Evolutionary conservation across 129 eudicot genomes (phyloP).

Genomic region (Artemisia annua): DNA sequence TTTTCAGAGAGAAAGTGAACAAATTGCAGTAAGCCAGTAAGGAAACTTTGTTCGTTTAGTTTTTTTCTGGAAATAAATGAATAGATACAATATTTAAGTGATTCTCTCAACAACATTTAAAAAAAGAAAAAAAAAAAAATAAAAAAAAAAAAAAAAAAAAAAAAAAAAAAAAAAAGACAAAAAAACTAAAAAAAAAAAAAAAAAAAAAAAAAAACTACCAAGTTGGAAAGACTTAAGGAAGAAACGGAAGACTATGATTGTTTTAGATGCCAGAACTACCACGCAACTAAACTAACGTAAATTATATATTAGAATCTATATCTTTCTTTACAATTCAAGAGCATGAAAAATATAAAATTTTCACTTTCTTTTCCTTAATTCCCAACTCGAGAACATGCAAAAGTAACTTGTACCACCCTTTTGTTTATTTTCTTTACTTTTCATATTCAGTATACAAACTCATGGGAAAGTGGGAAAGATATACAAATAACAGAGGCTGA

Average conservation of each 20-base stretch:
- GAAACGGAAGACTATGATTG: not conserved
- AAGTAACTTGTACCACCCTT: not conserved
- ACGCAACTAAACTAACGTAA: not conserved
- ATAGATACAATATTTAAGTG: no score
- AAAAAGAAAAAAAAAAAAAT: no score
- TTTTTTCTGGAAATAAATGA: no score
- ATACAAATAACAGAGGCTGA: not conserved
- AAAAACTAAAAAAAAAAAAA: no score
- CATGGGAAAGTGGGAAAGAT: slow-evolving; percentile 1
- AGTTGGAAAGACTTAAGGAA: not conserved
- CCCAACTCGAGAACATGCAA: not conserved
- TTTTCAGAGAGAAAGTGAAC: no score
- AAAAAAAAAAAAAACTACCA: not conserved
- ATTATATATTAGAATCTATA: not conserved
- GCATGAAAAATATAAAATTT: not conserved
- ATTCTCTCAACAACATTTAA: no score
- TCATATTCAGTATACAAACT: not conserved
- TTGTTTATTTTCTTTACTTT: not conserved
- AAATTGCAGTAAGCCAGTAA: no score
- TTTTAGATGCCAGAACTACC: not conserved
- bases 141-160: no score
- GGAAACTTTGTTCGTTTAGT: no score
- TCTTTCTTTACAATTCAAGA: slow-evolving; percentile 1
- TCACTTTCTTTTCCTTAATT: not conserved
- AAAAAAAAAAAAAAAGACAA: no score